A percentile compares a stretch with the other conserved stretches of the same genome.
Conservation (phyloP, 106 monocot species). For the Apostasia shenzhenica region DNA sequence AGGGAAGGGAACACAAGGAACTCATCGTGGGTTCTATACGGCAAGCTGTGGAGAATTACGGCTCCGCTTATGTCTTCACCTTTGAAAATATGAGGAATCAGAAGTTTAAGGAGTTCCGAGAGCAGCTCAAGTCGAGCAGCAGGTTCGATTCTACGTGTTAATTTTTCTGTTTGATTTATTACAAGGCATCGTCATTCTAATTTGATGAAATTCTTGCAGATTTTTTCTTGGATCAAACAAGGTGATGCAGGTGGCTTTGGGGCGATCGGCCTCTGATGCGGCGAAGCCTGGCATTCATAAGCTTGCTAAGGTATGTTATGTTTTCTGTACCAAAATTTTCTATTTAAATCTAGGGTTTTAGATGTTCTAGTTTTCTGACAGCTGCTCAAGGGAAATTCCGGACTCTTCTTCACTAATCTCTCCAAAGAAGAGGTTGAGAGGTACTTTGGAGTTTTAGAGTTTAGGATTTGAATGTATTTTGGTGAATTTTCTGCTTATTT, state of each 20-base stretch:
- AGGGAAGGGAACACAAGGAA: slow-evolving; percentile 80
- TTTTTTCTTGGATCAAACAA: slow-evolving; percentile 95
- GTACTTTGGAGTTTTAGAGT: slow-evolving; percentile 23
- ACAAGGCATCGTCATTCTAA: background rate
- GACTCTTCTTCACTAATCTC: slow-evolving; percentile 77
- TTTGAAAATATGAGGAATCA: slow-evolving; percentile 95
- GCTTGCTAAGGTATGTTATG: slow-evolving; percentile 56
- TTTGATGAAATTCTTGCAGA: slow-evolving; percentile 15
- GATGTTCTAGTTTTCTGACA: slow-evolving; percentile 18
- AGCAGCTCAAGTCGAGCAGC: slow-evolving; percentile 76
- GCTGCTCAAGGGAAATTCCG: slow-evolving; percentile 68
- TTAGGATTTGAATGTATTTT: background rate
- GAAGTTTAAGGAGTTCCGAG: slow-evolving; percentile 85
- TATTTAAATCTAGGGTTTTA: background rate
- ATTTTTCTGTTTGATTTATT: background rate
- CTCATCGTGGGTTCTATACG: slow-evolving; percentile 45
- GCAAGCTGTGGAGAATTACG: slow-evolving; percentile 60
- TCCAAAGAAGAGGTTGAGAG: slow-evolving; percentile 70
- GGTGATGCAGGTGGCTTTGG: slow-evolving; percentile 86
- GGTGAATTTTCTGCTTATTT: background rate
- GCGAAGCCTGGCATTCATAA: slow-evolving; percentile 63
- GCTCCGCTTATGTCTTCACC: slow-evolving; percentile 60
- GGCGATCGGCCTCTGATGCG: slow-evolving; percentile 68
- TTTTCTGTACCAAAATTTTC: background rate
- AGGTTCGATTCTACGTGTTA: slow-evolving; percentile 30